These are phyloP conservation scores for Salicornia ramosissima DNA, from an alignment of 148 eudicot species.

Conservation along the genomic window DNA sequence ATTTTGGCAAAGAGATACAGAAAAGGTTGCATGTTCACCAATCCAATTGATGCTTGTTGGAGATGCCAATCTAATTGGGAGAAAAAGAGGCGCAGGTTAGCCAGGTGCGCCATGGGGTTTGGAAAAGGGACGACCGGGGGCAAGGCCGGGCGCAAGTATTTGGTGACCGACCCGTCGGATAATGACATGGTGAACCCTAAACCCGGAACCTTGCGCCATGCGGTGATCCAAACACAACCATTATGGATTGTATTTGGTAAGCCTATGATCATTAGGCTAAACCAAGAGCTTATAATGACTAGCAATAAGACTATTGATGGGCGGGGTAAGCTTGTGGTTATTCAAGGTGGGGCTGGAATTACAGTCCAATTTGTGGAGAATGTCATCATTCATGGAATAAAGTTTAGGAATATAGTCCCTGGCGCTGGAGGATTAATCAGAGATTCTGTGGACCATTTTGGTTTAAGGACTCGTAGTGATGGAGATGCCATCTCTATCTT, in stretches of 20 bases:
- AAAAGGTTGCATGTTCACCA: slow-evolving; percentile 36
- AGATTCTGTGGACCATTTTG: slow-evolving; percentile 43
- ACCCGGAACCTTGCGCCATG: slow-evolving; percentile 63
- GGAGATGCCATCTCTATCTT: slow-evolving; percentile 61
- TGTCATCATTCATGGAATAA: slow-evolving; percentile 58
- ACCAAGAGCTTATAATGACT: slow-evolving; percentile 53
- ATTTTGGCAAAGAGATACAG: slow-evolving; percentile 20
- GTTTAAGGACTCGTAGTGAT: slow-evolving; percentile 46
- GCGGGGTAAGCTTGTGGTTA: slow-evolving; percentile 51
- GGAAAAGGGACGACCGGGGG: slow-evolving; percentile 57
- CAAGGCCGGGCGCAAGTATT: slow-evolving; percentile 37
- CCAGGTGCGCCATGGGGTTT: slow-evolving; percentile 60
- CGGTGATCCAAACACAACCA: slow-evolving; percentile 53
- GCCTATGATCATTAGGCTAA: slow-evolving; percentile 46
- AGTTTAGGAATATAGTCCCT: slow-evolving; percentile 45
- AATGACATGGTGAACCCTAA: slow-evolving; percentile 53
- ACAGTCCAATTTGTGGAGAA: slow-evolving; percentile 47
- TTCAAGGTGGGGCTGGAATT: slow-evolving; percentile 51
- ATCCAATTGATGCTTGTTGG: slow-evolving; percentile 69
- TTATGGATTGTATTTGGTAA: slow-evolving; percentile 60
- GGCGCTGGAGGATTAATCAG: slow-evolving; percentile 49
- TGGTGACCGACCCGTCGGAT: slow-evolving; percentile 49
- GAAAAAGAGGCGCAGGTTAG: slow-evolving; percentile 38
- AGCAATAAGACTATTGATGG: slow-evolving; percentile 70
- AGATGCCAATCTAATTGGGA: slow-evolving; percentile 49